phyloP scores from a whole-genome alignment of 2,329 filamentous ascomycete genomes.

The Nemania serpens region DNA sequence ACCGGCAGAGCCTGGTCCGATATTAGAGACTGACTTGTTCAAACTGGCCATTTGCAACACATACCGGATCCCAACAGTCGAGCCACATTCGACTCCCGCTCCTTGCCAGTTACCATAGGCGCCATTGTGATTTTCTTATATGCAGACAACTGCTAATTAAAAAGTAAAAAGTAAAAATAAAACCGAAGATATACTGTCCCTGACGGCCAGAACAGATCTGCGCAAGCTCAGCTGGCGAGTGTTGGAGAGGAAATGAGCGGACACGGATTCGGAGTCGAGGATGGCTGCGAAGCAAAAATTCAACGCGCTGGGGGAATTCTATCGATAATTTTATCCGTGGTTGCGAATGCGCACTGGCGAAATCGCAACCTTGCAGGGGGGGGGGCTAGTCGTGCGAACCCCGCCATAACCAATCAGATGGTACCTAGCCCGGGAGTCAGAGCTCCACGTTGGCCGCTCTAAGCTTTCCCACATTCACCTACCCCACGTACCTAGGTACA shows the following conservation, averaged over 20 bases:
- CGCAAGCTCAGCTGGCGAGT: constrained; percentile 3
- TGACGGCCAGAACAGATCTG: constrained; percentile 1
- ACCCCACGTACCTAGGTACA: too few relatives aligned
- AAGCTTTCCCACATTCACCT: too few relatives aligned
- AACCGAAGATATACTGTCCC: not conserved
- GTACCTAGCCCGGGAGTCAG: not conserved
- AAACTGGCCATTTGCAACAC: constrained; percentile 20
- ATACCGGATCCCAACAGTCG: constrained; percentile 89
- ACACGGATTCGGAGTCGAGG: constrained; percentile 9
- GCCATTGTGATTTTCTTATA: constrained; percentile 56
- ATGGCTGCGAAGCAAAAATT: constrained; percentile 29
- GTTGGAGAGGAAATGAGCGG: constrained; percentile 12
- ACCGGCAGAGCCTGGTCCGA: constrained; percentile 60
- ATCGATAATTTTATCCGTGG: constrained; percentile 26
- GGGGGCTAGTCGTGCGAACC: not conserved
- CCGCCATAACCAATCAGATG: constrained; percentile 16
- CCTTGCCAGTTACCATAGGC: constrained; percentile 53
- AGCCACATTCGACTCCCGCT: constrained; percentile 89
- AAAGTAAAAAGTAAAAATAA: not conserved
- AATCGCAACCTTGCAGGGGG: constrained; percentile 17
- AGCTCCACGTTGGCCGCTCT: not conserved
- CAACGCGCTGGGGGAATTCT: constrained; percentile 13
- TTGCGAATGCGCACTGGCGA: constrained; percentile 22
- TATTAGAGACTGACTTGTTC: constrained; percentile 17
- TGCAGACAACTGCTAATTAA: constrained; percentile 4